These are phyloP conservation scores for Phytophthora quininea DNA, from an alignment of 352 stramenopile genomes.

Conservation along the genomic window DNA sequence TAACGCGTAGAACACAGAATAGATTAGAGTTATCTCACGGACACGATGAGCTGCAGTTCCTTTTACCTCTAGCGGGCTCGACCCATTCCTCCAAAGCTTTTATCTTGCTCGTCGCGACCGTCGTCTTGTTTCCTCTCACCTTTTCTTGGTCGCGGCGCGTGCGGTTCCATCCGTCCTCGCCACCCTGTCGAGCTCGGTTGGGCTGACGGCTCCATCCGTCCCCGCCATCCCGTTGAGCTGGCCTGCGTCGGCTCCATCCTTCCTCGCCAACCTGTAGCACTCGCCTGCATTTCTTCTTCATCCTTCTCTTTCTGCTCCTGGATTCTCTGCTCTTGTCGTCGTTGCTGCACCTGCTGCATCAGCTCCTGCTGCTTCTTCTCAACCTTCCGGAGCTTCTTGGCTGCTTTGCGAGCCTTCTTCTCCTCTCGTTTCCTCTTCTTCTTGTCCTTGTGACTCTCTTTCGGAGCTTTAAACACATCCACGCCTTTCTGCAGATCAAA, in stretches of 20 bases:
- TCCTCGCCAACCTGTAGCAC: no score
- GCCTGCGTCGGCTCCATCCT: slow-evolving; percentile 42
- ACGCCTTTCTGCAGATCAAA: slow-evolving; percentile 81
- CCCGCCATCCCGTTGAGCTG: slow-evolving; percentile 72
- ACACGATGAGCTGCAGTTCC: not conserved
- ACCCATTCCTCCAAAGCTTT: slow-evolving; percentile 64
- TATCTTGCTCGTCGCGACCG: slow-evolving; percentile 27
- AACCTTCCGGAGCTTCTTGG: slow-evolving; percentile 56
- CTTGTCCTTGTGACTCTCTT: slow-evolving; percentile 59
- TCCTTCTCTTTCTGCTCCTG: slow-evolving; percentile 32
- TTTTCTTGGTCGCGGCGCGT: slow-evolving; percentile 18
- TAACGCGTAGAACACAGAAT: no score
- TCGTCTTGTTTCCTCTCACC: slow-evolving; percentile 19
- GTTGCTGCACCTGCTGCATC: slow-evolving; percentile 56
- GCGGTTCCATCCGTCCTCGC: slow-evolving; percentile 67
- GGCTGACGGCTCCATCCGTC: slow-evolving; percentile 44
- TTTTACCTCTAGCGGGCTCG: slow-evolving; percentile 45
- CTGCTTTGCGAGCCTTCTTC: slow-evolving; percentile 59
- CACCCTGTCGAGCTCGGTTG: slow-evolving; percentile 64
- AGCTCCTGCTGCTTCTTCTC: slow-evolving; percentile 59
- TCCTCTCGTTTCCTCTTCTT: slow-evolving; percentile 65
- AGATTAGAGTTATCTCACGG: not conserved
- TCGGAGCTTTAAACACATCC: slow-evolving; percentile 80
- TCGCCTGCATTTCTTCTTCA: slow-evolving; percentile 6
- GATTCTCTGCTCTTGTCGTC: slow-evolving; percentile 37